phyloP scores from a whole-genome alignment of 805 yeast species.

The Nakazawaea ishiwadae region DNA sequence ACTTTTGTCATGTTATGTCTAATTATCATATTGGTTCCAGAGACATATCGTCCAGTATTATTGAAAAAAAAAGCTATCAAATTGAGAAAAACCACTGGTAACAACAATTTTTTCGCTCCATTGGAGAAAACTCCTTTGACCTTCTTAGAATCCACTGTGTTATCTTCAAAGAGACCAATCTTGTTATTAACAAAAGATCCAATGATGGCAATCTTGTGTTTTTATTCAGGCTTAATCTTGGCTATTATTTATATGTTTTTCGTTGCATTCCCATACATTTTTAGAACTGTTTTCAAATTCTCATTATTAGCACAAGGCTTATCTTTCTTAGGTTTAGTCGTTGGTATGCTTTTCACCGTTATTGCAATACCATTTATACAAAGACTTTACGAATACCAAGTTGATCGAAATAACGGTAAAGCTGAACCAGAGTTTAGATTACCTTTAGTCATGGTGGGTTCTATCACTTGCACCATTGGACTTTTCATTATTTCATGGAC shows the following conservation, averaged over 20 bases:
- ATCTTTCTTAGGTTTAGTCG: conserved; percentile 55
- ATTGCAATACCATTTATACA: conserved; percentile 27
- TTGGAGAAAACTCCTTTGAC: conserved; percentile 33
- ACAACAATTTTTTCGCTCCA: conserved; percentile 34
- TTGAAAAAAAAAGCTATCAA: conserved; percentile 46
- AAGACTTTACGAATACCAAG: conserved; percentile 26
- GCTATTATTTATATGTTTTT: conserved; percentile 63
- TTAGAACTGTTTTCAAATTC: conserved; percentile 47
- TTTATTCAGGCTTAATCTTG: conserved; percentile 52
- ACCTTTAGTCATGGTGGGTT: conserved; percentile 55
- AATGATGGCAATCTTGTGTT: conserved; percentile 48
- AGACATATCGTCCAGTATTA: conserved; percentile 49
- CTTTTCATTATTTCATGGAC: conserved; percentile 60
- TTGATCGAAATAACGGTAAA: conserved; percentile 34
- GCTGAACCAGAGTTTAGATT: conserved; percentile 55
- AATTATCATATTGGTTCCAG: conserved; percentile 22
- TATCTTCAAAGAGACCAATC: conserved; percentile 50
- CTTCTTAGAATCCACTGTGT: conserved; percentile 31
- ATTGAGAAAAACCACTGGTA: conserved; percentile 39
- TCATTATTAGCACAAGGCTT: conserved; percentile 53
- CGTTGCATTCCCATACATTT: conserved; percentile 61
- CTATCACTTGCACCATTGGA: conserved; percentile 46
- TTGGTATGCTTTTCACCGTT: conserved; percentile 46
- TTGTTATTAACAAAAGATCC: conserved; percentile 44
- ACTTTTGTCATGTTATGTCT: conserved; percentile 27